These are phyloP conservation scores for Akanthomyces uredinophilus DNA, from an alignment of 2,329 filamentous ascomycete genomes.

Conservation along the genomic window DNA sequence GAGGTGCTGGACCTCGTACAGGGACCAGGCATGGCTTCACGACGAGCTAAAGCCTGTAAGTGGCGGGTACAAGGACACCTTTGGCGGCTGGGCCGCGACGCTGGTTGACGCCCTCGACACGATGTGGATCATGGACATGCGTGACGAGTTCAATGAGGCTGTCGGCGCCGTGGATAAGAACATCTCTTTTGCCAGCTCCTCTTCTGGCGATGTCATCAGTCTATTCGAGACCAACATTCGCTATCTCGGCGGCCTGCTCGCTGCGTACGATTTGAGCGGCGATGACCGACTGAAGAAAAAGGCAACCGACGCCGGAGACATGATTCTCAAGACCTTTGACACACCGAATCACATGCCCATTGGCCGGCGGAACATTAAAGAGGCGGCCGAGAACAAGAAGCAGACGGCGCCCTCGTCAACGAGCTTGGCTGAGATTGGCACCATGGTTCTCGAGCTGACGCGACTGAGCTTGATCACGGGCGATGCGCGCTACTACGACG, in stretches of 20 bases:
- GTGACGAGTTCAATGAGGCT: constrained; percentile 51
- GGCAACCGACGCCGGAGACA: constrained; percentile 45
- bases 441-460: constrained; percentile 66
- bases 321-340: constrained; percentile 49
- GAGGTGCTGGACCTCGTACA: constrained; percentile 47
- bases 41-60: constrained; percentile 48
- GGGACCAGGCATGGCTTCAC: constrained; percentile 44
- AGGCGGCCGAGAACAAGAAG: constrained; percentile 21
- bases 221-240: constrained; percentile 52
- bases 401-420: constrained; percentile 18
- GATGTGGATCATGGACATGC: constrained; percentile 56
- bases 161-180: constrained; percentile 40
- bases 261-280: constrained; percentile 45
- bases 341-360: constrained; percentile 45
- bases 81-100: constrained; percentile 54
- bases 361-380: constrained; percentile 25
- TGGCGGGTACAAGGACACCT: constrained; percentile 41
- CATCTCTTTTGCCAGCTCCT: constrained; percentile 46
- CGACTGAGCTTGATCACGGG: constrained; percentile 65
- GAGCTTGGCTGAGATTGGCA: constrained; percentile 59
- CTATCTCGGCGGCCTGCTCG: constrained; percentile 47
- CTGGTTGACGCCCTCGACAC: constrained; percentile 57
- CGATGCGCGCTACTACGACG: constrained; percentile 68
- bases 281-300: constrained; percentile 41
- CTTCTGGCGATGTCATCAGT: constrained; percentile 35